Conservation (phyloP, 1,284 basidiomycete genomes). For the Cutaneotrichosporon cutaneum region DNA sequence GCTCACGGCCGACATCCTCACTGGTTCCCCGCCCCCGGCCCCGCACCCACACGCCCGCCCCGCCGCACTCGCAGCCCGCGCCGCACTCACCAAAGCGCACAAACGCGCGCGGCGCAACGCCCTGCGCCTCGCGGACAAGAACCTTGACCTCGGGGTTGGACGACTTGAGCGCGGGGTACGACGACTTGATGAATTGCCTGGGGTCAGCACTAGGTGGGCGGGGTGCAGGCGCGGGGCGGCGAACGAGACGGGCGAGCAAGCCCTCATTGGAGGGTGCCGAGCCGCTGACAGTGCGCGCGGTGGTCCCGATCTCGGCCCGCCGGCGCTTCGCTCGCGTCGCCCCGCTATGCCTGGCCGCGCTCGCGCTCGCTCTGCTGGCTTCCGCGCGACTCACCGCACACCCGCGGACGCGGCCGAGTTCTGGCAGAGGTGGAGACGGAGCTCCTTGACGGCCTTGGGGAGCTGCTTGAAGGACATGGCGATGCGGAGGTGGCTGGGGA, state of each 20-base stretch:
- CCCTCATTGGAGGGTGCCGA: too few species aligned
- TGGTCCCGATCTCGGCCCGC: too few species aligned
- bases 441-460: constrained; percentile 77
- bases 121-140: constrained; percentile 83
- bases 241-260: neutral
- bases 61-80: too few species aligned
- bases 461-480: constrained; percentile 63
- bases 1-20: too few species aligned
- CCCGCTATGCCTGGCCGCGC: neutral
- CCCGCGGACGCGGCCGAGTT: constrained; percentile 73
- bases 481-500: constrained; percentile 4
- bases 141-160: constrained; percentile 87
- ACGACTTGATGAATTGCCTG: constrained; percentile 78
- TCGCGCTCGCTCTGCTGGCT: neutral
- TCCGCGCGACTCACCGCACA: constrained; percentile 67
- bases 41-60: too few species aligned
- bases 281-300: too few species aligned
- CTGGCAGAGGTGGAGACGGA: constrained; percentile 84
- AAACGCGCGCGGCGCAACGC: constrained; percentile 82
- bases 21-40: too few species aligned
- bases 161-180: constrained; percentile 79
- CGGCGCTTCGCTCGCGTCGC: too few species aligned
- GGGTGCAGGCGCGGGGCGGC: neutral
- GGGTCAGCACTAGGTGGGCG: constrained; percentile 6
- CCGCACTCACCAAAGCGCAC: constrained; percentile 88